Evolutionary conservation across 2,329 filamentous ascomycete species (phyloP).

Genomic region (Ilyonectria robusta): DNA sequence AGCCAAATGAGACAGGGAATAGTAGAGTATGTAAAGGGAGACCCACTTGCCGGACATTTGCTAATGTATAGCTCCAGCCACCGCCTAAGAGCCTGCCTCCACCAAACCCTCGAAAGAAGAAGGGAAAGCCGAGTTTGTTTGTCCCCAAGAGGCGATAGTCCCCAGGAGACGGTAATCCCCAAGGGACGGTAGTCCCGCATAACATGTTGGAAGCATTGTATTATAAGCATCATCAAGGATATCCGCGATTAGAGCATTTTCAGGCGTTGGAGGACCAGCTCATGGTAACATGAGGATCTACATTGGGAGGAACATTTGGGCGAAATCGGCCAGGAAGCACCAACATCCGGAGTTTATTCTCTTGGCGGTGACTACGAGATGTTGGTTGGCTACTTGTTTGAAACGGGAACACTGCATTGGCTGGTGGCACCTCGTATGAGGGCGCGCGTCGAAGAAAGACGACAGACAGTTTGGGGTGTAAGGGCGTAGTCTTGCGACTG

Average conservation of each 20-base stretch:
- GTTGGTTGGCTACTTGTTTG: neutral
- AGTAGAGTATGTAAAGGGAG: conserved; percentile 37
- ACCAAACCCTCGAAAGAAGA: conserved; percentile 56
- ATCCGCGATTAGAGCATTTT: conserved; percentile 30
- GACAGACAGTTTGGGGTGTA: neutral
- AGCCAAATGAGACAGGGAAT: conserved; percentile 32
- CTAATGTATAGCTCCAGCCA: conserved; percentile 35
- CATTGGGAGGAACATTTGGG: conserved; percentile 14
- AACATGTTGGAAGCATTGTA: conserved; percentile 15
- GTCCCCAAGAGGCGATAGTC: conserved; percentile 59
- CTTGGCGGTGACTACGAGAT: neutral
- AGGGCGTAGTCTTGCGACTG: neutral
- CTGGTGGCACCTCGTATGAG: conserved; percentile 12
- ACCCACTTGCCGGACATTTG: conserved; percentile 5
- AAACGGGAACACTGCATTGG: neutral
- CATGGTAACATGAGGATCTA: neutral
- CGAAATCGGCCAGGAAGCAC: neutral
- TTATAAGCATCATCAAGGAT: conserved; percentile 32
- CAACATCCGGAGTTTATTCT: conserved; percentile 6
- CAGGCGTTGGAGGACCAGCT: conserved; percentile 39
- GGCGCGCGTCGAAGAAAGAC: neutral
- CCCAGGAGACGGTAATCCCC: conserved; percentile 58
- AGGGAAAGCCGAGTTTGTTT: conserved; percentile 60
- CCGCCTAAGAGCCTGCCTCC: conserved; percentile 43
- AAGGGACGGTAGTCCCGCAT: conserved; percentile 50